Evolutionary conservation across 202 grass and related monocot species (phyloP).

Genomic region (Digitaria exilis): DNA sequence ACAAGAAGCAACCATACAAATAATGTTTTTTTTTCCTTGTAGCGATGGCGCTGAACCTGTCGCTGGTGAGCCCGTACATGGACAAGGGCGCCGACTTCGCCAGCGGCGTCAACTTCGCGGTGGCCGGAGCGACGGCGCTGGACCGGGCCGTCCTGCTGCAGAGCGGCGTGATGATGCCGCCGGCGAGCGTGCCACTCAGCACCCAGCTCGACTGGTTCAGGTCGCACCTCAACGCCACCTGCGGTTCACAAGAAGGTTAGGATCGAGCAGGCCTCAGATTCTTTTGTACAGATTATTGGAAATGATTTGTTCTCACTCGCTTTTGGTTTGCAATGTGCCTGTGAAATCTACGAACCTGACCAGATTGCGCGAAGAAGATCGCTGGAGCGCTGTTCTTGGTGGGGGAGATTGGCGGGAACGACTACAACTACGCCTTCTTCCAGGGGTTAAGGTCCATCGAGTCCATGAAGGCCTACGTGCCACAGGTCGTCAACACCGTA

Average conservation of each 20-base stretch:
- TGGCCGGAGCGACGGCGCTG: slow-evolving; percentile 87
- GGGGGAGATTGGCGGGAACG: slow-evolving; percentile 90
- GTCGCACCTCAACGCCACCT: slow-evolving; percentile 71
- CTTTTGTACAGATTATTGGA: background rate
- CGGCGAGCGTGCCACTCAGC: slow-evolving; percentile 64
- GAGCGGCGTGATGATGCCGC: slow-evolving; percentile 46
- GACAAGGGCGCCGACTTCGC: slow-evolving; percentile 63
- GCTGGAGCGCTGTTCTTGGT: slow-evolving; percentile 68
- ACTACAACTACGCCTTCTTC: slow-evolving; percentile 92
- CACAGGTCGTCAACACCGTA: slow-evolving; percentile 66
- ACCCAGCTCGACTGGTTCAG: slow-evolving; percentile 87
- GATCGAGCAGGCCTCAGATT: background rate
- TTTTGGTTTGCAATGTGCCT: too few relatives aligned
- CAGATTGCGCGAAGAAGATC: slow-evolving; percentile 66
- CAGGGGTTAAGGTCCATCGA: slow-evolving; percentile 53
- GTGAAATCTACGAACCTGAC: background rate
- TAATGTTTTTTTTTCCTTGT: background rate
- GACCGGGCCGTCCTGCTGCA: slow-evolving; percentile 51
- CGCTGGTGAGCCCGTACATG: slow-evolving; percentile 76
- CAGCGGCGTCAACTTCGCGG: slow-evolving; percentile 82
- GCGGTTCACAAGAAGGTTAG: slow-evolving; percentile 58
- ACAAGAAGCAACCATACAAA: background rate
- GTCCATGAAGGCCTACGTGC: slow-evolving; percentile 59
- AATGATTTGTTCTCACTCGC: too few relatives aligned
- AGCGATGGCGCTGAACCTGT: slow-evolving; percentile 80